Evolutionary conservation across 495 filamentous ascomycete genomes (phyloP), one percentile per base, ranked within the genome.

Genomic region (Neurospora sp.): DNA sequence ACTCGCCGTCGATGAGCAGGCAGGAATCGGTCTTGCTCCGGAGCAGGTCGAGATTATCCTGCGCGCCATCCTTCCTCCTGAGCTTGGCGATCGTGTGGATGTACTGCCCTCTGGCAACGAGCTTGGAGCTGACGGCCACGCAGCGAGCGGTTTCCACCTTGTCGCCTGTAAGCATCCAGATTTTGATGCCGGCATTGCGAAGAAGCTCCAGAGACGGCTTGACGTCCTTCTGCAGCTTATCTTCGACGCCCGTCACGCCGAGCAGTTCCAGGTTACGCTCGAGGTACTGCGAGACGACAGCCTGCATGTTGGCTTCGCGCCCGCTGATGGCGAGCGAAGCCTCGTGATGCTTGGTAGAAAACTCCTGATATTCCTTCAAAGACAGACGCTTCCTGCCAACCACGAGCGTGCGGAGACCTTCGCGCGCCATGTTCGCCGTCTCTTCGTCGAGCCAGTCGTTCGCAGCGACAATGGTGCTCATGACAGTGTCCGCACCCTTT

Each of bases 401-500:
- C 11, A 99, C 96, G 10, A 99, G 87, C 7, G 96, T 99, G 23
- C 96, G 90, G 69, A 99, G 84, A 31, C 96, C 96, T 84, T 99
- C 96, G 23, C 96, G 89, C 4, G 96, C 96, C 96, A 99, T 98
- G 77, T 99, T 99, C 3, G 93, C 92, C 3, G 95, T 98, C 80
- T 99, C 96, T 78, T 99, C 96, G 73, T 98, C 96, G 4, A 99
- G 88, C 96, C 96, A 99, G 84, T 98, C 96, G 78, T 98, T 98
- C 14, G 93, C 88, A 16, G 91, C 92, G 38, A 99, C 96, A 75
- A 99, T 98, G 14, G 92, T 87, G 18, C 89, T 86, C 96, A 99
- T 99, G 62, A 98, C 94, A 0, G 96, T 98, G 79, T 99, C 96
- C 8, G 96, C 96, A 37, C 96, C 96, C 81, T 99, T 99, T 75